Percentiles rank a stretch among this genome's conserved stretches.
phyloP scores from a whole-genome alignment of 768 basidiomycete species.

The Russula sp. region DNA sequence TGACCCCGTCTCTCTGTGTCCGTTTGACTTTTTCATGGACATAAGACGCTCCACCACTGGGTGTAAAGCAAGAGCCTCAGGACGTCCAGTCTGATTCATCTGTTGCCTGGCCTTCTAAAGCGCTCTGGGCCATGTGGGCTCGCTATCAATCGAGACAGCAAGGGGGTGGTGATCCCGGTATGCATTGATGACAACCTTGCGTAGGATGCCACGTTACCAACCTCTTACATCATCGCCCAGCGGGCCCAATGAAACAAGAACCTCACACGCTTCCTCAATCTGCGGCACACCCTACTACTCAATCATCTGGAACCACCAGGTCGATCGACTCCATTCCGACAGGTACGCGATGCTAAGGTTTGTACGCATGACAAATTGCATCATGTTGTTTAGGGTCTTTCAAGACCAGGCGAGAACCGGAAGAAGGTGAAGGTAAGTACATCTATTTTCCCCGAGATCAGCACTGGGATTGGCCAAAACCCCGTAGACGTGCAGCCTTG shows the following conservation, averaged over 20 bases:
- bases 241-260: background rate
- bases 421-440: conserved; percentile 13
- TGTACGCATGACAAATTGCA: background rate
- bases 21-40: conserved; percentile 5
- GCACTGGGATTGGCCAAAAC: background rate
- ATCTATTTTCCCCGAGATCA: background rate
- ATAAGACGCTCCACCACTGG: background rate
- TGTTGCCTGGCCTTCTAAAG: conserved; percentile 1
- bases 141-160: conserved; percentile 11
- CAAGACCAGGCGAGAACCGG: conserved; percentile 6
- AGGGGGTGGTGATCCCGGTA: background rate
- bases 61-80: conserved; percentile 19
- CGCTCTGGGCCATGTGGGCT: conserved; percentile 13
- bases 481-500: conserved; percentile 12
- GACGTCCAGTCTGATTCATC: background rate
- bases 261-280: background rate
- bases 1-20: background rate
- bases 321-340: background rate
- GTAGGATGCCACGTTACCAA: background rate
- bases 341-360: conserved; percentile 15
- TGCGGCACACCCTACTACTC: background rate
- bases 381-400: conserved; percentile 2
- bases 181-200: background rate
- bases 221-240: background rate
- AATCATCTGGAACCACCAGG: conserved; percentile 7